Evolutionary conservation across 2,329 filamentous ascomycete genomes (phyloP).

Genomic region (Cytospora chrysosperma): DNA sequence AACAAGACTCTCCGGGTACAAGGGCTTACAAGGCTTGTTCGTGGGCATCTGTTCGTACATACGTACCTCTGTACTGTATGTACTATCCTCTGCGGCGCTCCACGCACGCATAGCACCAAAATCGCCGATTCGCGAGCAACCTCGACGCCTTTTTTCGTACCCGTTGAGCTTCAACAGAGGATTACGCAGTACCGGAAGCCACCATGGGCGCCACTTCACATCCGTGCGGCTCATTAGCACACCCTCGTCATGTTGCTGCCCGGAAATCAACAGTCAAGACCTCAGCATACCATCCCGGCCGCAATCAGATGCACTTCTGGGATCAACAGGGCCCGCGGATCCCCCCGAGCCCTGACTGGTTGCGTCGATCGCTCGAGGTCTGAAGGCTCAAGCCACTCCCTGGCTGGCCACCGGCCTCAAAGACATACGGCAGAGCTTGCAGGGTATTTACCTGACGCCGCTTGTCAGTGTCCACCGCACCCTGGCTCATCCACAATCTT

Average conservation of each 20-base stretch:
- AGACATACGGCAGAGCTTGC: neutral
- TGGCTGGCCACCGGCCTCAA: neutral
- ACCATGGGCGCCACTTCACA: constrained; percentile 7
- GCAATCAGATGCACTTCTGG: neutral
- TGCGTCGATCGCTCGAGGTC: neutral
- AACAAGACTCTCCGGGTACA: neutral
- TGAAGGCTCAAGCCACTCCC: neutral
- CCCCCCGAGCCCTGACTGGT: neutral
- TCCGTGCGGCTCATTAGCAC: neutral
- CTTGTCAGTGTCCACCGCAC: neutral
- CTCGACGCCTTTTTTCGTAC: neutral
- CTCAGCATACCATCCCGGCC: neutral
- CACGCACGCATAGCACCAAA: constrained; percentile 16
- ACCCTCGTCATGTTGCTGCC: neutral
- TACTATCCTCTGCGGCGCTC: neutral
- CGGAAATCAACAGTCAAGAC: neutral
- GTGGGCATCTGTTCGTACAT: neutral
- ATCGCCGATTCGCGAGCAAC: neutral
- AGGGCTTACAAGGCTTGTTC: neutral
- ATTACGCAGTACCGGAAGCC: neutral
- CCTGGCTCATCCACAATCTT: neutral
- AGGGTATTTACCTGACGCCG: neutral
- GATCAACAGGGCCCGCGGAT: neutral
- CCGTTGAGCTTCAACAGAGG: neutral
- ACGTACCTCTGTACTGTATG: too few species aligned